These are phyloP conservation scores for Isochrysis galbana DNA, from an alignment of 78 protist genomes.

Conservation along the genomic window DNA sequence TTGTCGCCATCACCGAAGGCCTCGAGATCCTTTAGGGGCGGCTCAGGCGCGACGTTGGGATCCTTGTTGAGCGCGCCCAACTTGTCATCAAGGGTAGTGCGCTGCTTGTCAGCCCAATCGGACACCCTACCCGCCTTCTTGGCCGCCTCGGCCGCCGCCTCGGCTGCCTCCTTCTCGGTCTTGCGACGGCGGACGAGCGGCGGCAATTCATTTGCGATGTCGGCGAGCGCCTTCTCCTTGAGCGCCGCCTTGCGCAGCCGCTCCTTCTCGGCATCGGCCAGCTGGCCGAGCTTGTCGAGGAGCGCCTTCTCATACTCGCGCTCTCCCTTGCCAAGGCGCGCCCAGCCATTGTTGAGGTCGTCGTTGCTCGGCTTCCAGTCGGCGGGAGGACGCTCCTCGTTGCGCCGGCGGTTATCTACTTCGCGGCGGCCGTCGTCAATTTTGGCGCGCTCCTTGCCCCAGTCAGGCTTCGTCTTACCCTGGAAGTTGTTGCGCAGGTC, in stretches of 20 bases:
- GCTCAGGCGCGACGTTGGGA: not conserved
- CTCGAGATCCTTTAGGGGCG: not conserved
- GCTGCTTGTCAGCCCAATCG: not conserved
- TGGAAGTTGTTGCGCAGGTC: not conserved
- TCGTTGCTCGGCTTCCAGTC: not conserved
- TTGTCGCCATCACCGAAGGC: not conserved
- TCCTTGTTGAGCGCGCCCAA: not conserved
- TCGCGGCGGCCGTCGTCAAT: not conserved
- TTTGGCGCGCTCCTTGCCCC: not conserved
- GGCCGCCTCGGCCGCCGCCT: not conserved
- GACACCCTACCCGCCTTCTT: not conserved
- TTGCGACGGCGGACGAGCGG: not conserved
- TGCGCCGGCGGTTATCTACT: not conserved
- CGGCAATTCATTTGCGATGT: not conserved
- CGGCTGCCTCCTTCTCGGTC: not conserved
- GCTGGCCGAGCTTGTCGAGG: conserved; percentile 3
- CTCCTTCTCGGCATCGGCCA: not conserved
- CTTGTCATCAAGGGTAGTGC: not conserved
- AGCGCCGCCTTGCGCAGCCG: not conserved
- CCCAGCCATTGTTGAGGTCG: not conserved
- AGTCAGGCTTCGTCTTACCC: not conserved
- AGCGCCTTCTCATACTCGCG: conserved; percentile 16
- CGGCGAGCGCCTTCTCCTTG: not conserved
- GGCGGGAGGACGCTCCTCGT: not conserved
- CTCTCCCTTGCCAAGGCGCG: not conserved